Conservation (phyloP, 208 protist species). For the Naegleria lovaniensis region DNA sequence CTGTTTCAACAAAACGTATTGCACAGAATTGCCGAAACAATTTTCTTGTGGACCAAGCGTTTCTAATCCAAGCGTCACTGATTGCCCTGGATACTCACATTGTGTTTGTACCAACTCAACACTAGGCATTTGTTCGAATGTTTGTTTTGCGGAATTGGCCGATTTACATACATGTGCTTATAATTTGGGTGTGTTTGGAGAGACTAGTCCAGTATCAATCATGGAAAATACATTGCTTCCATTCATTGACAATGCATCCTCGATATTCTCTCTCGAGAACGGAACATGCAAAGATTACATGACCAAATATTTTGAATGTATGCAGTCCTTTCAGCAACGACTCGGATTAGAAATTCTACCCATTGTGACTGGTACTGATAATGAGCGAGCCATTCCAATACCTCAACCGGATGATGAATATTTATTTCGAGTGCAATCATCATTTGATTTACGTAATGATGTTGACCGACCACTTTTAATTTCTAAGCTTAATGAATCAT, state of each 20-base stretch:
- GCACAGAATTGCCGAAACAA: not conserved
- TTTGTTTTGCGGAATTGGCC: not conserved
- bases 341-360: not conserved
- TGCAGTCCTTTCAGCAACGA: not conserved
- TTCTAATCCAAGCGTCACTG: too few relatives aligned
- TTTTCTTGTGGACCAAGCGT: not conserved
- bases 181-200: not conserved
- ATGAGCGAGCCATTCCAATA: not conserved
- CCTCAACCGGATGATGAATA: not conserved
- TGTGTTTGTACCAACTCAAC: not conserved
- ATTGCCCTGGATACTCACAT: not conserved
- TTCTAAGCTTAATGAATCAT: not conserved
- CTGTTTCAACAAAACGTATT: not conserved
- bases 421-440: not conserved
- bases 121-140: not conserved
- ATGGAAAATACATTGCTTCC: not conserved
- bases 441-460: too few relatives aligned
- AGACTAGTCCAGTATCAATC: not conserved
- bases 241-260: not conserved
- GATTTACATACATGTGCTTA: not conserved
- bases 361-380: not conserved
- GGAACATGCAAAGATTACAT: not conserved
- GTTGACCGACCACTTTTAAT: not conserved
- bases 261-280: not conserved
- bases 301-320: not conserved